phyloP scores from a whole-genome alignment of 208 protist species.

The Crithidia expoeki region DNA sequence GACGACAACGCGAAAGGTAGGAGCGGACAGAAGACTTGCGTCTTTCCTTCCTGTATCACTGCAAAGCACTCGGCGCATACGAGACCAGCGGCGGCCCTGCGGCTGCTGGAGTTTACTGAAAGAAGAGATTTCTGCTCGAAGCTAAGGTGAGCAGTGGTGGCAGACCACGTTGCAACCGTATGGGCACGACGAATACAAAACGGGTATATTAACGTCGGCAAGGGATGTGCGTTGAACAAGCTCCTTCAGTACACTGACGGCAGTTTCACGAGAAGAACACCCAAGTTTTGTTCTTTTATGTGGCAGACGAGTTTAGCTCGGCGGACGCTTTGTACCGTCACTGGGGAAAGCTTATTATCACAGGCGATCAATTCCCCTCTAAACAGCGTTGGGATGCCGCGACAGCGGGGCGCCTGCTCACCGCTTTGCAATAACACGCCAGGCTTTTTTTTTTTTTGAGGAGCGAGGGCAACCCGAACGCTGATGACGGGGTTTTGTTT shows the following conservation, averaged over 20 bases:
- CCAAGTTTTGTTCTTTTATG: constrained; percentile 18
- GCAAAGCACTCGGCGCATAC: constrained; percentile 1
- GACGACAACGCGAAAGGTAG: neutral
- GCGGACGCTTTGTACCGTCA: constrained; percentile 10
- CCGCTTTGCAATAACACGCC: no score
- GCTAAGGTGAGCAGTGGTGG: constrained; percentile 8
- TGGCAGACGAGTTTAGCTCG: constrained; percentile 18
- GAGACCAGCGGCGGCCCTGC: neutral
- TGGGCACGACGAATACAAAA: constrained; percentile 3
- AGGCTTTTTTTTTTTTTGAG: no score
- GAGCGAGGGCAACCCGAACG: neutral
- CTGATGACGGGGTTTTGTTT: neutral
- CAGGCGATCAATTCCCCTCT: no score
- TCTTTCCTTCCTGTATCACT: neutral
- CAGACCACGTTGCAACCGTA: constrained; percentile 16
- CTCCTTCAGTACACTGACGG: constrained; percentile 14
- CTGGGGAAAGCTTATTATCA: no score
- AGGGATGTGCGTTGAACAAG: constrained; percentile 15
- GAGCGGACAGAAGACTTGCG: neutral
- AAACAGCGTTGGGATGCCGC: no score
- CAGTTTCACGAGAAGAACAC: constrained; percentile 11
- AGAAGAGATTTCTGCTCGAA: neutral
- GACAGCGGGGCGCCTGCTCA: no score
- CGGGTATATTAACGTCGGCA: constrained; percentile 12
- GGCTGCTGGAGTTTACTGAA: neutral